phyloP scores from a whole-genome alignment of 2,329 filamentous ascomycete species.

The Colletotrichum sublineola region DNA sequence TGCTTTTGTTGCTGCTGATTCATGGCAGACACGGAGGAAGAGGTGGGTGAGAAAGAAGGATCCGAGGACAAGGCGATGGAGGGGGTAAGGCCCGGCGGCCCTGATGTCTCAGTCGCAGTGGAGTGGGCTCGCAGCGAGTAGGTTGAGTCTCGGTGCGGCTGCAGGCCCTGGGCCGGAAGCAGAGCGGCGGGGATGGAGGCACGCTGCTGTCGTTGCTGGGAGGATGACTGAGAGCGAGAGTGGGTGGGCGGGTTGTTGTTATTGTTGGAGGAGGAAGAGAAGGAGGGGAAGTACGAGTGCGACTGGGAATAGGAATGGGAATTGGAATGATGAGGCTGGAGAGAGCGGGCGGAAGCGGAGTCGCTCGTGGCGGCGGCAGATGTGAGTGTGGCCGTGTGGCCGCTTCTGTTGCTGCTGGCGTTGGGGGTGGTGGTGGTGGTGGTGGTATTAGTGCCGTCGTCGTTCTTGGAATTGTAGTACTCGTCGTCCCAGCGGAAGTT shows the following conservation, averaged over 20 bases:
- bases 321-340: conserved; percentile 31
- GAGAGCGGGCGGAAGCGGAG: conserved; percentile 38
- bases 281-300: conserved; percentile 11
- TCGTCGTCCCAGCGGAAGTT: conserved; percentile 40
- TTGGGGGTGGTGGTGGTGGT: not conserved
- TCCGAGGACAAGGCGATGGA: conserved; percentile 29
- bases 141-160: conserved; percentile 32
- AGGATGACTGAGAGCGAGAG: conserved; percentile 26
- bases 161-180: conserved; percentile 40
- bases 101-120: conserved; percentile 41
- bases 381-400: conserved; percentile 11
- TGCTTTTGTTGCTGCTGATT: conserved; percentile 41
- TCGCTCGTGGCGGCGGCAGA: conserved; percentile 23
- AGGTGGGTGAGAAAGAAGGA: conserved; percentile 12
- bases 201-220: conserved; percentile 28
- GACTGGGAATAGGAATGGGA: conserved; percentile 15
- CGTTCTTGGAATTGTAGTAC: conserved; percentile 10
- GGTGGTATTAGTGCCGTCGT: not conserved
- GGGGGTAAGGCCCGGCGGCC: conserved; percentile 39
- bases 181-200: conserved; percentile 38
- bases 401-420: not conserved
- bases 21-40: conserved; percentile 35
- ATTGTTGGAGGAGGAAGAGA: not conserved
- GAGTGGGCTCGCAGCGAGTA: conserved; percentile 30
- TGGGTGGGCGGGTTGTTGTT: conserved; percentile 6